phyloP scores from a whole-genome alignment of 2,329 filamentous ascomycete species.

The Ascochyta clinopodiicola region DNA sequence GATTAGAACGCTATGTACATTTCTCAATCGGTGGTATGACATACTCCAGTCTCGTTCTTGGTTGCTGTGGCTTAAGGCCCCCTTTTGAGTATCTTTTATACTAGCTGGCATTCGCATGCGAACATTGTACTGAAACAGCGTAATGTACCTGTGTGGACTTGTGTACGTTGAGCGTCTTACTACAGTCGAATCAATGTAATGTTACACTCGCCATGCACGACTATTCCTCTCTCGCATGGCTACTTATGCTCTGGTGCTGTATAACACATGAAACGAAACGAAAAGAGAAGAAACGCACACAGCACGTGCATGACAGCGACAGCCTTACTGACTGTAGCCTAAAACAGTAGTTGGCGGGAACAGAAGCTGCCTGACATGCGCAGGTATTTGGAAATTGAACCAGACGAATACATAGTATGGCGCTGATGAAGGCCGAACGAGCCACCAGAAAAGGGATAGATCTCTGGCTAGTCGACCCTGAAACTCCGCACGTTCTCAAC shows the following conservation, averaged over 20 bases:
- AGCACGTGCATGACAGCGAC: neutral
- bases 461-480: constrained; percentile 5
- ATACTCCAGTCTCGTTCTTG: neutral
- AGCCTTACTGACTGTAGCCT: neutral
- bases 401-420: neutral
- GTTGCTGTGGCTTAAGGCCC: constrained; percentile 15
- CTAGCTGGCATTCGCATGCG: constrained; percentile 17
- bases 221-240: constrained; percentile 19
- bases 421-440: neutral
- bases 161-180: neutral
- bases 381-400: neutral
- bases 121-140: constrained; percentile 35
- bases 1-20: constrained; percentile 15
- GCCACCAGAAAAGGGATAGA: constrained; percentile 6
- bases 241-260: neutral
- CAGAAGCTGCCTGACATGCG: neutral
- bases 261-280: neutral
- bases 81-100: constrained; percentile 22
- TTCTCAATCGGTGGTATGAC: constrained; percentile 4
- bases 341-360: neutral
- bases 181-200: neutral
- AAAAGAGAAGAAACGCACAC: neutral
- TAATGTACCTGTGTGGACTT: constrained; percentile 33
- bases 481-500: constrained; percentile 10
- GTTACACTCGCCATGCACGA: neutral